Conservation (phyloP, 2,329 filamentous ascomycete species). For the Monosporascus sp. region DNA sequence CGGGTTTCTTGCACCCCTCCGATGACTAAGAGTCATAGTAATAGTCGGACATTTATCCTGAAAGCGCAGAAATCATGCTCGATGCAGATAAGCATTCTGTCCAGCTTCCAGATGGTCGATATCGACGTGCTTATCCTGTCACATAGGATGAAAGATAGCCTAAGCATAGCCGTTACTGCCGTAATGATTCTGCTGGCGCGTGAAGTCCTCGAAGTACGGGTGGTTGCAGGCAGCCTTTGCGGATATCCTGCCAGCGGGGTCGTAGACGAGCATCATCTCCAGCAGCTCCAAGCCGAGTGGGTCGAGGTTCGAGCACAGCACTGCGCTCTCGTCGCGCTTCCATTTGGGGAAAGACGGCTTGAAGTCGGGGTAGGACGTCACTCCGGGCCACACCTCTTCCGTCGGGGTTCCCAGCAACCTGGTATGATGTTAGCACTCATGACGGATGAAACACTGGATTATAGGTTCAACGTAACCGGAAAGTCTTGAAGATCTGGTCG, state of each 20-base stretch:
- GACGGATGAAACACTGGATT: neutral
- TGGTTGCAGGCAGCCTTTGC: conserved; percentile 84
- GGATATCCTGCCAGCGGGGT: conserved; percentile 80
- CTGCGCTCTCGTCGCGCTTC: conserved; percentile 61
- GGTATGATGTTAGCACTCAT: conserved; percentile 11
- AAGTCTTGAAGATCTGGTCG: conserved; percentile 92
- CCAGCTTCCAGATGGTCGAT: neutral
- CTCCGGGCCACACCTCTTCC: conserved; percentile 80
- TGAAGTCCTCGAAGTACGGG: conserved; percentile 63
- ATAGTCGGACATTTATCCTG: neutral
- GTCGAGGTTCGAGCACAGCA: conserved; percentile 69
- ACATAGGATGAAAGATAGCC: conserved; percentile 2
- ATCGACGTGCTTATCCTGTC: neutral
- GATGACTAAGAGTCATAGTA: neutral
- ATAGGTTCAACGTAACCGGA: conserved; percentile 55
- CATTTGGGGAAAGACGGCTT: conserved; percentile 91
- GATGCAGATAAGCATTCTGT: neutral
- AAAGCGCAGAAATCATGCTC: neutral
- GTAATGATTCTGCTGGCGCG: conserved; percentile 11
- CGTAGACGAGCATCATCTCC: conserved; percentile 73
- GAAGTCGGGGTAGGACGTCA: conserved; percentile 92
- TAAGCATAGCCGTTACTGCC: conserved; percentile 17
- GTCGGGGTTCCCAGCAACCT: conserved; percentile 77
- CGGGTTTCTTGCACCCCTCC: neutral
- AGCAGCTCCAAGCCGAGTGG: conserved; percentile 64